phyloP scores from a whole-genome alignment of 2,329 filamentous ascomycete genomes.

The Colletotrichum sp. region DNA sequence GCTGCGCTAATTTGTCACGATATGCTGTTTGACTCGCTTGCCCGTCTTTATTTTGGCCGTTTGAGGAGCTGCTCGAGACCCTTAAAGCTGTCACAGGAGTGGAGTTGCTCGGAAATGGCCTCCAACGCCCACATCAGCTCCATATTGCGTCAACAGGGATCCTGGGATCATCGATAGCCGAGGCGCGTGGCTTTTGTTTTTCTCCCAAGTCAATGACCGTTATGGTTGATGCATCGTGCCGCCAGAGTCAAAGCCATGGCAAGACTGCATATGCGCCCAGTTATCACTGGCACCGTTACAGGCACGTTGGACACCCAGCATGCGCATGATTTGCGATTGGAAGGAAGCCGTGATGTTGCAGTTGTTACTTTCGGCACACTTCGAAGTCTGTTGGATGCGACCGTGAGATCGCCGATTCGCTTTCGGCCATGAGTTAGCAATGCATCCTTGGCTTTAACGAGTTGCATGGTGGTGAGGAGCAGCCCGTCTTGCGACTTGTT shows the following conservation, averaged over 20 bases:
- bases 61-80: neutral
- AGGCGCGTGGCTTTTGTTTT: neutral
- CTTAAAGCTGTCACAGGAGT: neutral
- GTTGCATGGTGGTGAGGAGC: neutral
- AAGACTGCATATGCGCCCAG: neutral
- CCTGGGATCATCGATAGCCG: neutral
- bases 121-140: neutral
- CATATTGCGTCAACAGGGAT: neutral
- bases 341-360: neutral
- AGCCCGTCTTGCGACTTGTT: neutral
- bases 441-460: neutral
- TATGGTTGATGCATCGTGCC: neutral
- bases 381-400: neutral
- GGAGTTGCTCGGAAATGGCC: neutral
- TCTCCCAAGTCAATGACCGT: neutral
- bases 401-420: neutral
- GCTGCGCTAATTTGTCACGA: conserved; percentile 3
- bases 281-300: neutral
- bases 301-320: neutral
- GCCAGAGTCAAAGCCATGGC: neutral
- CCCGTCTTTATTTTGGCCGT: neutral
- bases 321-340: neutral
- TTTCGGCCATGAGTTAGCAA: neutral
- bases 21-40: neutral
- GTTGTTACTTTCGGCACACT: neutral